phyloP scores from a whole-genome alignment of 2,329 filamentous ascomycete species.

The Torrubiellomyces zombiae region DNA sequence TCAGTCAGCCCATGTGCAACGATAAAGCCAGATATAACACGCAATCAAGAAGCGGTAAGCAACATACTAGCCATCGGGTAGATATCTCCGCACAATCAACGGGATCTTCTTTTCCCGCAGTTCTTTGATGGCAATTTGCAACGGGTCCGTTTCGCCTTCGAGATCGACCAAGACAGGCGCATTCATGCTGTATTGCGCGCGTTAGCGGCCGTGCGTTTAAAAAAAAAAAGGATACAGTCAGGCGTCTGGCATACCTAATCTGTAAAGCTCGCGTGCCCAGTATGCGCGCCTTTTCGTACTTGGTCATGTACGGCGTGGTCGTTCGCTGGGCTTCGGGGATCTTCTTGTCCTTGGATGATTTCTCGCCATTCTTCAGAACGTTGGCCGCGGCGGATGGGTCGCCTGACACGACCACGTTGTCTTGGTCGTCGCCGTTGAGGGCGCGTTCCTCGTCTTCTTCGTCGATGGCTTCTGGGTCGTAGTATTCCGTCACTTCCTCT shows the following conservation, averaged over 20 bases:
- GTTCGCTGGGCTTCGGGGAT: slow-evolving; percentile 75
- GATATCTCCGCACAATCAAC: slow-evolving; percentile 81
- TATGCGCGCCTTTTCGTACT: slow-evolving; percentile 91
- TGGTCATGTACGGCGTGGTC: slow-evolving; percentile 98
- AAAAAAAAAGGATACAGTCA: too few species aligned
- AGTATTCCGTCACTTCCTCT: slow-evolving; percentile 44
- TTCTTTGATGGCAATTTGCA: slow-evolving; percentile 96
- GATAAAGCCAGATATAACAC: too few species aligned
- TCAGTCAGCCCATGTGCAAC: too few species aligned
- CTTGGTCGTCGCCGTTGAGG: slow-evolving; percentile 37
- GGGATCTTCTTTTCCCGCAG: slow-evolving; percentile 97
- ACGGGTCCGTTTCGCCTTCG: slow-evolving; percentile 91
- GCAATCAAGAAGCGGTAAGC: too few species aligned
- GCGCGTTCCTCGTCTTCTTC: slow-evolving; percentile 34
- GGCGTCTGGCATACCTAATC: slow-evolving; percentile 78
- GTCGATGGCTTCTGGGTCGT: slow-evolving; percentile 36
- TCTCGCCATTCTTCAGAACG: slow-evolving; percentile 33
- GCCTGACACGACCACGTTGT: slow-evolving; percentile 43
- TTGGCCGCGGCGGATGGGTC: slow-evolving; percentile 44
- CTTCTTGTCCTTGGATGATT: slow-evolving; percentile 61
- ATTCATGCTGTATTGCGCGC: slow-evolving; percentile 55
- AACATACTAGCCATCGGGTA: slow-evolving; percentile 88
- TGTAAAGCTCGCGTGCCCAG: slow-evolving; percentile 85
- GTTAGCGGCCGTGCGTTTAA: too few species aligned
- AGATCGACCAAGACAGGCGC: slow-evolving; percentile 91